Conservation (phyloP, 2,329 filamentous ascomycete species). For the Teratosphaeria viscida region DNA sequence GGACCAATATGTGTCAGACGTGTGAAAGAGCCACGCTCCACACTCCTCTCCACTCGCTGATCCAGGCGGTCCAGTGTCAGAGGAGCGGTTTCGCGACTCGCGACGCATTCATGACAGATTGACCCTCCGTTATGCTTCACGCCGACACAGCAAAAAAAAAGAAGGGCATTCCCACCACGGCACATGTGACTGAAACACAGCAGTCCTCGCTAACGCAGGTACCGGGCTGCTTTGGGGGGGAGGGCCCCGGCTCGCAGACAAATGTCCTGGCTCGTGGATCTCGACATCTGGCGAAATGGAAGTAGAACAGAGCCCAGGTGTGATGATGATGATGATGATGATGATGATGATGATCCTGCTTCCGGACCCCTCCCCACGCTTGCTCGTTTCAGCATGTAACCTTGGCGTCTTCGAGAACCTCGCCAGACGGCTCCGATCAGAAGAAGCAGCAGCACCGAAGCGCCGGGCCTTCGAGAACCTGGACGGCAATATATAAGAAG, state of each 20-base stretch:
- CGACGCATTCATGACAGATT: conserved; percentile 8
- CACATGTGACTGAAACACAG: conserved; percentile 13
- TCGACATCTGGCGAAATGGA: not conserved
- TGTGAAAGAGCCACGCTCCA: not conserved
- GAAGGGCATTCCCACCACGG: conserved; percentile 1
- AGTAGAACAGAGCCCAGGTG: too few species aligned
- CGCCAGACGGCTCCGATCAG: not conserved
- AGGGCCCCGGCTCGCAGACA: not conserved
- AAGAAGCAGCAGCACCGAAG: not conserved
- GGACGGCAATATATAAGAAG: not conserved
- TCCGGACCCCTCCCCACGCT: conserved; percentile 7
- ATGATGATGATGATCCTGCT: not conserved
- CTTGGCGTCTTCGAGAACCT: conserved; percentile 5
- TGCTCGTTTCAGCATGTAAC: conserved; percentile 13
- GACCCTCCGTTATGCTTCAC: not conserved
- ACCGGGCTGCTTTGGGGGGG: not conserved
- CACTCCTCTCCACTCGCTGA: not conserved
- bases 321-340: not conserved
- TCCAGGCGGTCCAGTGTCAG: not conserved
- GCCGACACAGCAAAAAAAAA: not conserved
- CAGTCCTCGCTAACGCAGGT: conserved; percentile 8
- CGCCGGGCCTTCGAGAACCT: not conserved
- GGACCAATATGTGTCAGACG: not conserved
- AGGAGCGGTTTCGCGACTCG: conserved; percentile 6
- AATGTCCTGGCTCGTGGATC: conserved; percentile 1